Evolutionary conservation across 2,329 filamentous ascomycete genomes (phyloP).

Genomic region (Colletotrichum kahawae): DNA sequence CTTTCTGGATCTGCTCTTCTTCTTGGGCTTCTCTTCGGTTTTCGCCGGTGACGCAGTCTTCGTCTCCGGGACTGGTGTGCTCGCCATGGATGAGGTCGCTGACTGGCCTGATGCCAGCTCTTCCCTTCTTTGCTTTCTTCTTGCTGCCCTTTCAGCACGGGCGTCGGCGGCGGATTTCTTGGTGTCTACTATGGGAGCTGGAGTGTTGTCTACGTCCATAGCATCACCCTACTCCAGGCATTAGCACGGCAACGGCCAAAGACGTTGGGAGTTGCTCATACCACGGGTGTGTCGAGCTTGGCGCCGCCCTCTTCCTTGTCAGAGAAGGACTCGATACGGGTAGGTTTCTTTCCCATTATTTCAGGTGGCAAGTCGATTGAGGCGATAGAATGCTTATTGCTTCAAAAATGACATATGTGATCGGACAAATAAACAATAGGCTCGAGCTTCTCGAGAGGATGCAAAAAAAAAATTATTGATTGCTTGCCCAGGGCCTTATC

Average conservation of each 20-base stretch:
- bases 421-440: not conserved
- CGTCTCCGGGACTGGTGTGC: constrained; percentile 13
- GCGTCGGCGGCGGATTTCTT: constrained; percentile 9
- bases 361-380: not conserved
- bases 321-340: not conserved
- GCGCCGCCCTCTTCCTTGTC: constrained; percentile 16
- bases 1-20: constrained; percentile 11
- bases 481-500: constrained; percentile 9
- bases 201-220: constrained; percentile 12
- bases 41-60: constrained; percentile 1
- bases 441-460: not conserved
- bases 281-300: constrained; percentile 7
- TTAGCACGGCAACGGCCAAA: not conserved
- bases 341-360: constrained; percentile 5
- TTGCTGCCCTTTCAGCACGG: constrained; percentile 14
- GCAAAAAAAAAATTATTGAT: constrained; percentile 4
- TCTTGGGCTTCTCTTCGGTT: constrained; percentile 10
- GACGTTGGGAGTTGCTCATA: not conserved
- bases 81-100: not conserved
- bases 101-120: not conserved
- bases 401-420: not conserved
- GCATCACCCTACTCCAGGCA: not conserved
- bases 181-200: not conserved
- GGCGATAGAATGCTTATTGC: not conserved
- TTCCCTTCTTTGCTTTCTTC: constrained; percentile 15